Base-by-base conservation (phyloP, 768 basidiomycete species). In the Mycena vulgaris region DNA sequence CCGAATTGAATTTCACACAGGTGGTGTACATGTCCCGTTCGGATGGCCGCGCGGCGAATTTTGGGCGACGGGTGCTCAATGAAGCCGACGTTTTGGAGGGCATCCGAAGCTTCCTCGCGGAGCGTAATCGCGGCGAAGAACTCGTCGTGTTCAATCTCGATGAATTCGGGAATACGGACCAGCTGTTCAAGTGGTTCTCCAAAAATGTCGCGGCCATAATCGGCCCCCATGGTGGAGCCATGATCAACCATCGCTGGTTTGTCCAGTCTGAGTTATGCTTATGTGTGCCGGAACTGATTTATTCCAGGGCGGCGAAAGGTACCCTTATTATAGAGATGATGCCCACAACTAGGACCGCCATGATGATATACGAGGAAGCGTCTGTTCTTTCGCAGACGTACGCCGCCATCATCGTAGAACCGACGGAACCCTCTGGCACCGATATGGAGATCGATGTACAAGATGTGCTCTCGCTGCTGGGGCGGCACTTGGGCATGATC, bases 161-260 rank as follows among this genome's bases (percentile, higher is more conserved):
- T 23, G 7, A 39, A 1, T 66, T 63, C 27, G 30, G 37, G 10
- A 58, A 49, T 48, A 21, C 42, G n/a, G 23, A 11, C 9, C 52
- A 69, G 25, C 49, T 73, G 23, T 69, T 73, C 47, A 42, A 47
- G 11, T 73, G 61, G 67, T 69, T 73, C 55, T 39, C 57, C 23
- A 11, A 58, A 13, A 73, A 69, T 30, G 71, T 28, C 3, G 21
- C 37, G 10, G 71, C 68, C 2, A 49, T 69, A 6, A 25, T 69
- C 6, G 71, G 71, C 4, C 71, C 71, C 1, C 71, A 73, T 45
- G 71, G 71, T 13, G 71, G 71, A 5, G 71, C 68, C 10, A 69
- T 73, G 71, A 63, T 73, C 11, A 73, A 73, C 35, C 68, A 73
- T 30, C 71, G 68, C 25, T 73, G 71, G 71, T 72, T 9, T 11